These are phyloP conservation scores for Penicillium lividum DNA, from an alignment of 495 filamentous ascomycete species.

Conservation along the genomic window DNA sequence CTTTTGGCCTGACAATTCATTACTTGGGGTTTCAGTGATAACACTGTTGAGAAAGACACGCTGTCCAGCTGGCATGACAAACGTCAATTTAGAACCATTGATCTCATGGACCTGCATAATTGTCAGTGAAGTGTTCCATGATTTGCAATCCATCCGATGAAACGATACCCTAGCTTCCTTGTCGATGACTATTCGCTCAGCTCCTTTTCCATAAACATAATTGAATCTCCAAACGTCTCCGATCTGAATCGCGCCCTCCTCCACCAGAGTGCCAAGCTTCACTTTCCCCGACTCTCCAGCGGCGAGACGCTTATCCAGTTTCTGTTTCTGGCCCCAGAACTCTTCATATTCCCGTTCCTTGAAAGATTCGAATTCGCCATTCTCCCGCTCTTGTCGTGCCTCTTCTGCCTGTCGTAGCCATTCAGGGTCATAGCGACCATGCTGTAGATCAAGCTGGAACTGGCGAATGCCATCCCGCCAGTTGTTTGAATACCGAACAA, in stretches of 20 bases:
- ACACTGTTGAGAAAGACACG: slow-evolving; percentile 37
- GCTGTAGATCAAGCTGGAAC: slow-evolving; percentile 60
- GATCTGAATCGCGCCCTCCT: slow-evolving; percentile 45
- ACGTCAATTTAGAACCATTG: slow-evolving; percentile 34
- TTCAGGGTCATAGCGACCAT: slow-evolving; percentile 62
- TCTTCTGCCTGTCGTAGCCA: slow-evolving; percentile 67
- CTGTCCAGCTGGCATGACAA: slow-evolving; percentile 48
- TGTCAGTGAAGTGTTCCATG: slow-evolving; percentile 12
- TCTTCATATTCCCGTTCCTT: slow-evolving; percentile 65
- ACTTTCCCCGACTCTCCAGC: slow-evolving; percentile 53
- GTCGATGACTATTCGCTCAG: slow-evolving; percentile 39
- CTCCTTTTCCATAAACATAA: slow-evolving; percentile 32
- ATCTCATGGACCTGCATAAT: slow-evolving; percentile 39
- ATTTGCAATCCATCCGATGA: background rate
- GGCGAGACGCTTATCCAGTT: slow-evolving; percentile 30
- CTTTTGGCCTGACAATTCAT: background rate
- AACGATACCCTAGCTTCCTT: slow-evolving; percentile 50
- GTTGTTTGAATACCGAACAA: slow-evolving; percentile 52
- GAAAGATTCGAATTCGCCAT: slow-evolving; percentile 70
- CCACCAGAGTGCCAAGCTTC: slow-evolving; percentile 47
- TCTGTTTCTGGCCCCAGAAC: slow-evolving; percentile 70
- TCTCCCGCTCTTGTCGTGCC: slow-evolving; percentile 61
- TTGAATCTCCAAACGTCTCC: slow-evolving; percentile 55
- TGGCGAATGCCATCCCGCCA: slow-evolving; percentile 51
- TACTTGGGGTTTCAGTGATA: background rate